Base-by-base conservation (phyloP, 257 asterid genomes). In the Plectranthus barbatus region DNA sequence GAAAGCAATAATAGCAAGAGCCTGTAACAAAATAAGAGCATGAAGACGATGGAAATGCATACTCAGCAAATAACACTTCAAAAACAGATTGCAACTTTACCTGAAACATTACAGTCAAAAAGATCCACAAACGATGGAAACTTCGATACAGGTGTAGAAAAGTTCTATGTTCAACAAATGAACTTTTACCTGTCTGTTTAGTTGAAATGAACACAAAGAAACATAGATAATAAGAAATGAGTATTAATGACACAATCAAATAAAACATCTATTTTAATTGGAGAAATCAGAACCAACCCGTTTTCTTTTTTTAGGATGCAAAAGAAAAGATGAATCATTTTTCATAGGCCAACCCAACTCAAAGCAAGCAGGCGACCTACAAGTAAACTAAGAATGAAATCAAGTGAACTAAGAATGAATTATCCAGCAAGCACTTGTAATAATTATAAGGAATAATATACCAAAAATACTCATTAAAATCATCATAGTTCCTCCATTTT, bases 121-220 rank as follows among this genome's bases (percentile, higher is more conserved):
- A 92, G 60, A 92, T 89, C 99, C 99, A 92, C 87, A 92, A 13
- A 59, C 99, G 99, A 79, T 92, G 99, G 72, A 92, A 92, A 79
- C 99, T 89, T 71, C 95, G 86, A 76, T 86, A 92, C 68, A 92
- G 75, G 76, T 92, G 99, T 64, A 92, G 87, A 69, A 85, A 92
- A 44, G 99, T 89, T 42, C 99, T 88, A 79, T 92, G 99, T 79
- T 92, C 99, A 67, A 92, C 99, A 74, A 89, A 92, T 60, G 96
- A 79, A 77, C 95, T 89, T 82, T 92, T 92, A 31, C 88, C 94
- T 18, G 96, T 89, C 99, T 92, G 83, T 66, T 66, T 63, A 36
- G 69, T 48, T 53, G 51, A 69, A 49, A 51, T 15, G 54, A 39
- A 14, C 37, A 49, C 57, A 72, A 46, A 58, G 56, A 33, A 31